phyloP scores from a whole-genome alignment of 2,329 filamentous ascomycete genomes.

The Cordyceps cicadae region DNA sequence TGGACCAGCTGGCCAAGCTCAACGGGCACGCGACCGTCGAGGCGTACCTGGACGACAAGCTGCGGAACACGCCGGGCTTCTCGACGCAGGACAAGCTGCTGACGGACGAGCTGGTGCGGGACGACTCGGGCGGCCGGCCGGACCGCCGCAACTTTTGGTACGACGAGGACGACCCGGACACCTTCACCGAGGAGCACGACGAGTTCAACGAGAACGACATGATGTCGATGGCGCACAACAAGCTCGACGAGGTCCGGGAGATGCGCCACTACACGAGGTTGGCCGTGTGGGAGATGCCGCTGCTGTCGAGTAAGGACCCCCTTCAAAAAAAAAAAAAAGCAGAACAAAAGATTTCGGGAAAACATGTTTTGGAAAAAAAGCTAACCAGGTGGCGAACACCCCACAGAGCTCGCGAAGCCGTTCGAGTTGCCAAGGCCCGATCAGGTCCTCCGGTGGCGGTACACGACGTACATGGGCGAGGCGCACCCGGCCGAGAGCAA shows the following conservation, averaged over 20 bases:
- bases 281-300: conserved; percentile 91
- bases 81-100: conserved; percentile 24
- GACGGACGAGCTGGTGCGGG: conserved; percentile 23
- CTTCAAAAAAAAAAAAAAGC: too few relatives aligned
- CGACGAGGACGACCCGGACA: conserved; percentile 40
- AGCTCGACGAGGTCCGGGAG: conserved; percentile 83
- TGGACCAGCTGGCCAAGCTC: conserved; percentile 28
- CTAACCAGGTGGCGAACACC: conserved; percentile 14
- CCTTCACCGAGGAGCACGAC: conserved; percentile 44
- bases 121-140: conserved; percentile 25
- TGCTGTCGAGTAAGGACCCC: conserved; percentile 65
- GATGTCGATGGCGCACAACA: conserved; percentile 70
- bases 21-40: conserved; percentile 27
- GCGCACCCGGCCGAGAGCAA: conserved; percentile 85
- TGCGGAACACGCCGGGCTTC: conserved; percentile 24
- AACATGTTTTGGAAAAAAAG: not conserved
- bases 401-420: conserved; percentile 68
- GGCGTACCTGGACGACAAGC: conserved; percentile 21
- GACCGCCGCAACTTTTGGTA: conserved; percentile 39
- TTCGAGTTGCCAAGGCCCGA: conserved; percentile 62
- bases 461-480: conserved; percentile 95
- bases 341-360: not conserved
- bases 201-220: conserved; percentile 78
- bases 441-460: conserved; percentile 82
- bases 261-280: conserved; percentile 80